These are phyloP conservation scores for Coccomyxa subellipsoidea DNA, from an alignment of 163 green algal species.

Conservation along the genomic window DNA sequence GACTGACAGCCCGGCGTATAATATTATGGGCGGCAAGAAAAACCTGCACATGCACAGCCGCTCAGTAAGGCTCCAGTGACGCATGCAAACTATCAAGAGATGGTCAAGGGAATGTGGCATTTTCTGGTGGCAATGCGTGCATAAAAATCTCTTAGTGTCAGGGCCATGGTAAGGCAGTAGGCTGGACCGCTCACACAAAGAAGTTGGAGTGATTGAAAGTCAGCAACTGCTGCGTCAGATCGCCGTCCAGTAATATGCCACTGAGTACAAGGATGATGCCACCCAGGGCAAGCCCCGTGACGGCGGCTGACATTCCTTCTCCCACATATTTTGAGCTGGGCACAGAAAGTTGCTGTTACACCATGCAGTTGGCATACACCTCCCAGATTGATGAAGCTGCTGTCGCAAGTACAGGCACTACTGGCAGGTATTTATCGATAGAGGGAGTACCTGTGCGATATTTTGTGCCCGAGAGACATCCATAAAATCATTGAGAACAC, in stretches of 20 bases:
- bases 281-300: conserved; percentile 49
- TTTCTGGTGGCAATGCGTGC: too few species aligned
- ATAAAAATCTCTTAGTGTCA: too few species aligned
- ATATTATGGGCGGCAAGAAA: conserved; percentile 93
- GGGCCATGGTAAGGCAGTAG: not conserved
- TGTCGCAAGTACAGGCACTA: too few species aligned
- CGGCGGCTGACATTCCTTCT: conserved; percentile 47
- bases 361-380: too few species aligned
- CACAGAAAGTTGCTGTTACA: too few species aligned
- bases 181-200: conserved; percentile 43
- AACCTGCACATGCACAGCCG: conserved; percentile 49
- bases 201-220: conserved; percentile 64
- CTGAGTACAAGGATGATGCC: conserved; percentile 37
- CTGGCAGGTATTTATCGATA: too few species aligned
- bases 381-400: too few species aligned
- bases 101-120: too few species aligned
- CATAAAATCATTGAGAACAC: conserved; percentile 54
- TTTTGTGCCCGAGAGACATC: conserved; percentile 42
- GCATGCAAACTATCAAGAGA: too few species aligned
- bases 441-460: conserved; percentile 33
- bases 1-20: conserved; percentile 86
- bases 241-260: conserved; percentile 17
- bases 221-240: conserved; percentile 41
- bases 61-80: too few species aligned
- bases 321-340: conserved; percentile 56